Conservation (phyloP, 495 filamentous ascomycete genomes). For the Aspergillus mulundensis region DNA sequence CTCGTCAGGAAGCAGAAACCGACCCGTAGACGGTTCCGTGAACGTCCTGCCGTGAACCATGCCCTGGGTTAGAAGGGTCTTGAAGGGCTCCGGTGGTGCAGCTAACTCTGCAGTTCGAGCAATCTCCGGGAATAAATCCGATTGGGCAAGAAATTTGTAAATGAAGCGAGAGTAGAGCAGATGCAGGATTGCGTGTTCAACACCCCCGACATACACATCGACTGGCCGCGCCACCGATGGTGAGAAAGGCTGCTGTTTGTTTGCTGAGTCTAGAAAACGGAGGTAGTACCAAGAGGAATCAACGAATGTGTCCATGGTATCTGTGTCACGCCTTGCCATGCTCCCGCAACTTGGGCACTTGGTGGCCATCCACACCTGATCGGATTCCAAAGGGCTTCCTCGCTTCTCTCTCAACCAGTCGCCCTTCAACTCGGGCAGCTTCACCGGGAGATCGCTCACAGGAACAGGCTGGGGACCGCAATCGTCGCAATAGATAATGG, state of each 20-base stretch:
- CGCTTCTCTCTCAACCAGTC: conserved; percentile 65
- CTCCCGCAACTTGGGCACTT: conserved; percentile 68
- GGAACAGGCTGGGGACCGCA: conserved; percentile 82
- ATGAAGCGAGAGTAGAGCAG: conserved; percentile 90
- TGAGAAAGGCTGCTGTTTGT: conserved; percentile 57
- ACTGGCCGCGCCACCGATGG: conserved; percentile 62
- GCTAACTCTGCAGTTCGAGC: conserved; percentile 25
- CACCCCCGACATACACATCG: conserved; percentile 80
- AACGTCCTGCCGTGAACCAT: conserved; percentile 91
- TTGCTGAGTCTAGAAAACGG: conserved; percentile 68
- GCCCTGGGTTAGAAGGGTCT: conserved; percentile 74
- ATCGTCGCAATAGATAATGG: conserved; percentile 73
- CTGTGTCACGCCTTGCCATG: conserved; percentile 75
- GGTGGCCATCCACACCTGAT: conserved; percentile 69
- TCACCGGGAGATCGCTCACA: conserved; percentile 68
- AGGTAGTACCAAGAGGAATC: conserved; percentile 92
- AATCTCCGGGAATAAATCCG: conserved; percentile 48
- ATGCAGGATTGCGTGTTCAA: conserved; percentile 88
- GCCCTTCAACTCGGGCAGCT: conserved; percentile 64
- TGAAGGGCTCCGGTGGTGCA: conserved; percentile 65
- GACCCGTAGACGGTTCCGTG: conserved; percentile 66
- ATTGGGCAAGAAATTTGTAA: conserved; percentile 74
- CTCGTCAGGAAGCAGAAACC: conserved; percentile 74
- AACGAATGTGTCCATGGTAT: conserved; percentile 95
- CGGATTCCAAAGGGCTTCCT: conserved; percentile 72